A percentile compares a stretch with the other conserved stretches of the same genome.
phyloP scores from a whole-genome alignment of 768 basidiomycete species.

The Lentinula sp. region DNA sequence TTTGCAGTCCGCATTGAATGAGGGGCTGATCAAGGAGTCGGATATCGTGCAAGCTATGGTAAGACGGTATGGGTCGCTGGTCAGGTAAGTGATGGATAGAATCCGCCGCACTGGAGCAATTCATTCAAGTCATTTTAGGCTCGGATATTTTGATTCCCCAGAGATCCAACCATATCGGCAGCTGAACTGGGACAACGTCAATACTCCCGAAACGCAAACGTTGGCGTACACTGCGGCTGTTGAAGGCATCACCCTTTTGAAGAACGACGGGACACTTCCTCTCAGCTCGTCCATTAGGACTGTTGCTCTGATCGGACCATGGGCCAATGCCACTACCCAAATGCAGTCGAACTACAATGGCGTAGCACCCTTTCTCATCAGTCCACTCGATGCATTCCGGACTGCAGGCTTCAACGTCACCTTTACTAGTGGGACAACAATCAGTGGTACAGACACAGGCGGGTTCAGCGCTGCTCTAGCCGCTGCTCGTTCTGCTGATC shows the following conservation, averaged over 20 bases:
- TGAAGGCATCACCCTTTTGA: slow-evolving; percentile 53
- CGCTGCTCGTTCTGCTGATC: slow-evolving; percentile 42
- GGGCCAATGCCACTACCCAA: slow-evolving; percentile 46
- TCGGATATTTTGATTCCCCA: slow-evolving; percentile 53
- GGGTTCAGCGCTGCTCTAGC: slow-evolving; percentile 48
- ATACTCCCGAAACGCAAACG: slow-evolving; percentile 36
- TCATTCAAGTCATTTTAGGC: slow-evolving; percentile 21
- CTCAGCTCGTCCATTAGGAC: slow-evolving; percentile 36
- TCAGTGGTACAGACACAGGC: slow-evolving; percentile 28
- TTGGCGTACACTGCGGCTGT: slow-evolving; percentile 46
- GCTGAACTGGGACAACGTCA: slow-evolving; percentile 41
- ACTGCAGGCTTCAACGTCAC: slow-evolving; percentile 40
- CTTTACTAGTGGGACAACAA: slow-evolving; percentile 35
- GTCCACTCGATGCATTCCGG: slow-evolving; percentile 42
- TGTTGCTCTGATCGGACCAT: slow-evolving; percentile 56
- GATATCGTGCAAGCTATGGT: slow-evolving; percentile 37
- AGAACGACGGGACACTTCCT: slow-evolving; percentile 59
- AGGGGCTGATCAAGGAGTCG: slow-evolving; percentile 36
- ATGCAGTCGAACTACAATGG: slow-evolving; percentile 59
- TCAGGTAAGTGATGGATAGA: slow-evolving; percentile 30
- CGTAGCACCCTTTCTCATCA: slow-evolving; percentile 48
- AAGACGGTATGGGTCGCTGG: slow-evolving; percentile 47
- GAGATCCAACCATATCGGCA: slow-evolving; percentile 44
- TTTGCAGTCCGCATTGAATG: slow-evolving; percentile 42
- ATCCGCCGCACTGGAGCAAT: neutral